Conservation (phyloP, 164 flowering plant genomes). For the Annona cherimola region DNA sequence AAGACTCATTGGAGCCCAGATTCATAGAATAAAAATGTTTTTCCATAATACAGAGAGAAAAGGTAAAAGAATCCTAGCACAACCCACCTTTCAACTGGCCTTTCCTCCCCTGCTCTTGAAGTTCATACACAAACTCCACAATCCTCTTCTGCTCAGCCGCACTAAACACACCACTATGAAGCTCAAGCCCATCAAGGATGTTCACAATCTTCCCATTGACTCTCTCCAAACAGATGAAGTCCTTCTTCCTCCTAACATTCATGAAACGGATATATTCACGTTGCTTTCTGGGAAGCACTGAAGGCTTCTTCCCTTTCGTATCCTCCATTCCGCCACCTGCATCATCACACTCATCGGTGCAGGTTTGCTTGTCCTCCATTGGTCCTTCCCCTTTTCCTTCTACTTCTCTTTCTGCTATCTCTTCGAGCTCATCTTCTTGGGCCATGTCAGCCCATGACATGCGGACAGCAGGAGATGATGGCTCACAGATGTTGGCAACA, state of each 20-base stretch:
- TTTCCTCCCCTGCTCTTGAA: constrained; percentile 66
- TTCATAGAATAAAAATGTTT: no score
- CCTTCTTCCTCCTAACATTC: constrained; percentile 68
- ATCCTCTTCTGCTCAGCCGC: constrained; percentile 85
- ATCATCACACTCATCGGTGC: constrained; percentile 9
- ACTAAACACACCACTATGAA: constrained; percentile 76
- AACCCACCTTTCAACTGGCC: constrained; percentile 64
- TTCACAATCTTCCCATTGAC: constrained; percentile 59
- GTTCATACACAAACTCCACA: constrained; percentile 52
- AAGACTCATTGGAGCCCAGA: no score
- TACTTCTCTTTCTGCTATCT: constrained; percentile 26
- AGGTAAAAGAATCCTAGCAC: not conserved
- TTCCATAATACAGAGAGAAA: not conserved
- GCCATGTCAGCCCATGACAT: constrained; percentile 99
- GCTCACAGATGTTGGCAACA: constrained; percentile 11
- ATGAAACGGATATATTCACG: constrained; percentile 67
- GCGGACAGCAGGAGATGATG: constrained; percentile 23
- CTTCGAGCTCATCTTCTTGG: constrained; percentile 63
- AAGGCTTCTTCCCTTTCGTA: constrained; percentile 22
- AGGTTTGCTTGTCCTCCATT: not conserved
- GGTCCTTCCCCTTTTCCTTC: not conserved
- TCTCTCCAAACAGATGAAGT: constrained; percentile 71
- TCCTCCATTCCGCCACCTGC: constrained; percentile 14
- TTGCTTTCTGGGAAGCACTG: constrained; percentile 59
- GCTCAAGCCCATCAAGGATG: constrained; percentile 80